Evolutionary conservation across 2,329 filamentous ascomycete genomes (phyloP).

Genomic region (Beauveria bassiana): DNA sequence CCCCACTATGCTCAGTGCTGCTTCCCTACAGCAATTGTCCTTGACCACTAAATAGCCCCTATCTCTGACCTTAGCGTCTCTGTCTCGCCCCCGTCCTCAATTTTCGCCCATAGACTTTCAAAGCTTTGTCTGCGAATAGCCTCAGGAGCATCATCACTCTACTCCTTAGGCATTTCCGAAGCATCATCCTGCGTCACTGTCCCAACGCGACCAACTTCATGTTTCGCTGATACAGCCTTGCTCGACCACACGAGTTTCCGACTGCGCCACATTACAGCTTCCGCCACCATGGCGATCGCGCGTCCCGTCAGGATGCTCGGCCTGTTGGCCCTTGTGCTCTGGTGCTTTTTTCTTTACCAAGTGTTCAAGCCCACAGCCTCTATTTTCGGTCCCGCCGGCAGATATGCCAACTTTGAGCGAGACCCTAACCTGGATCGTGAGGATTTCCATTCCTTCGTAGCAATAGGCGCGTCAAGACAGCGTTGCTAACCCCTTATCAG

Average conservation of each 20-base stretch:
- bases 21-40: background rate
- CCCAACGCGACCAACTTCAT: background rate
- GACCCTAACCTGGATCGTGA: slow-evolving; percentile 85
- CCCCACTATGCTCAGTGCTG: background rate
- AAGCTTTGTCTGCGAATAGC: slow-evolving; percentile 2
- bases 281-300: slow-evolving; percentile 66
- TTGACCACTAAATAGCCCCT: slow-evolving; percentile 1
- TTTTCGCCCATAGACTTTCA: background rate
- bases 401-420: slow-evolving; percentile 53
- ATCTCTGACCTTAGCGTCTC: background rate
- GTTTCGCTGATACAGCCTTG: background rate
- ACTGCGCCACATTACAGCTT: background rate
- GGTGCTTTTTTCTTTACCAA: slow-evolving; percentile 72
- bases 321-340: slow-evolving; percentile 61
- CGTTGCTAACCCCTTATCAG: slow-evolving; percentile 37
- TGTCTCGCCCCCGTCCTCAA: background rate
- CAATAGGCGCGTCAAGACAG: background rate
- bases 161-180: background rate
- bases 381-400: slow-evolving; percentile 34
- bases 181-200: background rate
- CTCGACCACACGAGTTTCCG: background rate
- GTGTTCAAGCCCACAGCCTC: slow-evolving; percentile 53
- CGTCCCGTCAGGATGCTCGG: slow-evolving; percentile 76
- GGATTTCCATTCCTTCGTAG: slow-evolving; percentile 24
- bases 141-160: background rate